Evolutionary conservation across 192 early-diverging fungal genomes (phyloP).

Genomic region (Pilobolus umbonatus): DNA sequence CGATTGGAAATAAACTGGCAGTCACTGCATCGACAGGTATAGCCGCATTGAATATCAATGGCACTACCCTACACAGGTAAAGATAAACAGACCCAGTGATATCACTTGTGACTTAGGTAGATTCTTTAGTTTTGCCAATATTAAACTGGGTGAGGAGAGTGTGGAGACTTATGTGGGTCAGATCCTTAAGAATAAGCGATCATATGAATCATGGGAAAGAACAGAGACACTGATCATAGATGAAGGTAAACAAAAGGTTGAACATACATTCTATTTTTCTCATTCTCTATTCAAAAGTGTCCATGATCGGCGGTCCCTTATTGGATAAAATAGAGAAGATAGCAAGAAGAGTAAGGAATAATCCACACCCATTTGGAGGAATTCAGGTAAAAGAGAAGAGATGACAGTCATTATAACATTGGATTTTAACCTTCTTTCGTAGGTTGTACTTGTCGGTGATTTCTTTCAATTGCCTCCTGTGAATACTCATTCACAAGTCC

Average conservation of each 20-base stretch:
- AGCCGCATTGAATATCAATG: slow-evolving; percentile 70
- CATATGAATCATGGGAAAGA: slow-evolving; percentile 44
- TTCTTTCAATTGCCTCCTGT: slow-evolving; percentile 80
- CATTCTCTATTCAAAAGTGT: slow-evolving; percentile 37
- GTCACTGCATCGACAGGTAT: slow-evolving; percentile 73
- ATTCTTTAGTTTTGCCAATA: slow-evolving; percentile 47
- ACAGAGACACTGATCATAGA: slow-evolving; percentile 66
- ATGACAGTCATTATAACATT: background rate
- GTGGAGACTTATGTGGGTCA: slow-evolving; percentile 12
- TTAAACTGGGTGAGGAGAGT: slow-evolving; percentile 51
- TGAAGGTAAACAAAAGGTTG: slow-evolving; percentile 40
- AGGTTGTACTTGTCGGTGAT: slow-evolving; percentile 60
- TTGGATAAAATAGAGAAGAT: slow-evolving; percentile 68
- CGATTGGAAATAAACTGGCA: slow-evolving; percentile 9
- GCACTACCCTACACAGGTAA: slow-evolving; percentile 58
- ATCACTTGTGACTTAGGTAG: background rate
- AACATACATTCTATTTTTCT: background rate
- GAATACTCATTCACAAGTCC: slow-evolving; percentile 36
- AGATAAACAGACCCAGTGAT: background rate
- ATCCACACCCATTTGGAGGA: slow-evolving; percentile 60
- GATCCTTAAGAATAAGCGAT: slow-evolving; percentile 17
- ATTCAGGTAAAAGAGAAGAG: slow-evolving; percentile 47
- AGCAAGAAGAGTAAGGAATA: slow-evolving; percentile 45
- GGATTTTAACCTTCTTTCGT: background rate
- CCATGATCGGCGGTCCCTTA: slow-evolving; percentile 65